Base-by-base conservation (phyloP, 1,139 yeast species). In the Candida tetrigidarum region DNA sequence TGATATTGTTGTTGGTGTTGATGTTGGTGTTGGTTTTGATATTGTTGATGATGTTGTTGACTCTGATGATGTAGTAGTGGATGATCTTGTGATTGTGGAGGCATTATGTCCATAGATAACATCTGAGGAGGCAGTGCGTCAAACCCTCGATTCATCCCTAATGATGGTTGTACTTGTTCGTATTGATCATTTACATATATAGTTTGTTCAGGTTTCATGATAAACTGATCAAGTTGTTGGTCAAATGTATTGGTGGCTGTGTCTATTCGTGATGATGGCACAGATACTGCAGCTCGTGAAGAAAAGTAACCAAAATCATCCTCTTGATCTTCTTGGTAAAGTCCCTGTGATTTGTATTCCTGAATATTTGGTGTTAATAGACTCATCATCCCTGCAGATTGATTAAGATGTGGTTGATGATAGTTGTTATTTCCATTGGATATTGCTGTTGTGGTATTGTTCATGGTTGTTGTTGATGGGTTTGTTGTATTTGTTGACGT, bases 241-340 rank as follows among this genome's bases (percentile, higher is more conserved):
- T 48, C 49, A n/a, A 48, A 38, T 19, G 45, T 22, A 23, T 39
- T 47, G 16, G 41, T 43, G 12, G 39, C 39, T 25, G 46, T 30
- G 22, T 52, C 55, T 15, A 50, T 48, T 27, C 47, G 44, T 8
- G 55, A 52, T 3, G 54, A 50, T 14, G 55, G 55, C 4, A 50
- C 55, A 2, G 55, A 49, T 10, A 49, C 19, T 8, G 53, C 48
- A 7, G 46, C 41, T 26, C 48, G 27, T 39, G 38, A 40, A 2
- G 51, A 36, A 40, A 52, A 52, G 35, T 50, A 52, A 3, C 41
- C 48, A 30, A 23, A 16, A 8, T 39, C 42, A 5, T 38, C 32
- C 23, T 37, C 44, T 4, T 35, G 44, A 8, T 36, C 18, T 3
- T 37, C 28, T 15, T 42, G 38, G 5, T 18, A 20, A 3, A 7